Base-by-base conservation (phyloP, 805 yeast species). In the Cyberlindnera samutprakarnensis region DNA sequence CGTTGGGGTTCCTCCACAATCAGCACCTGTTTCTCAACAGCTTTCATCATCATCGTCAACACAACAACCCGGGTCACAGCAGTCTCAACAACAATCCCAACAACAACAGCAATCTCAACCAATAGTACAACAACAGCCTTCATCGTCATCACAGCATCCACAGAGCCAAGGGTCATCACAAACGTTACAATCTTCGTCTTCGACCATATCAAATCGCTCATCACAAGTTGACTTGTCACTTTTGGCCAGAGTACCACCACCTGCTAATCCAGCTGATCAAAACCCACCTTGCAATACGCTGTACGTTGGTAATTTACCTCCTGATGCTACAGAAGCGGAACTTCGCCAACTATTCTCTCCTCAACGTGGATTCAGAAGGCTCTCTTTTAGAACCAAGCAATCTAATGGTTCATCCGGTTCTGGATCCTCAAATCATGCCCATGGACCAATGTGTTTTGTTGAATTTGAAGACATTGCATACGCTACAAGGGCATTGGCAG, bases 371-470 rank as follows among this genome's bases (percentile, higher is more conserved):
- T 92, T 92, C 64, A 79, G 95, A 54, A 68, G 98, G 33, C 68
- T 92, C 32, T 83, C 95, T 14, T 92, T 92, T 66, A 72, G 96
- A 47, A 88, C 94, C 13, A 86, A 87, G 58, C 60, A 57, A 31
- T 49, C 55, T 30, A 70, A 68, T 44, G 63, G 64, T n/a, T 31
- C 26, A 7, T 21, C 45, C 2, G 39, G 49, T 10, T 52, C 30
- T 14, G 41, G 55, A 29, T 64, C 66, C 26, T 12, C 32, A 9
- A 28, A 33, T 10, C 42, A 41, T 20, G 37, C 73, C 43, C 94
- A 82, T 61, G 97, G 98, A 5, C 98, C 98, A 34, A 92, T 92
- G 97, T 92, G 98, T 59, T 92, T 92, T 67, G 98, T 92, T 33
- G 98, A 92, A 64, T 92, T 92, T 62, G 98, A 92, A 47, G 96